Percentiles rank a stretch among this genome's conserved stretches.
Conservation (phyloP, 2,329 filamentous ascomycete genomes). For the Pseudogymnoascus sp. region DNA sequence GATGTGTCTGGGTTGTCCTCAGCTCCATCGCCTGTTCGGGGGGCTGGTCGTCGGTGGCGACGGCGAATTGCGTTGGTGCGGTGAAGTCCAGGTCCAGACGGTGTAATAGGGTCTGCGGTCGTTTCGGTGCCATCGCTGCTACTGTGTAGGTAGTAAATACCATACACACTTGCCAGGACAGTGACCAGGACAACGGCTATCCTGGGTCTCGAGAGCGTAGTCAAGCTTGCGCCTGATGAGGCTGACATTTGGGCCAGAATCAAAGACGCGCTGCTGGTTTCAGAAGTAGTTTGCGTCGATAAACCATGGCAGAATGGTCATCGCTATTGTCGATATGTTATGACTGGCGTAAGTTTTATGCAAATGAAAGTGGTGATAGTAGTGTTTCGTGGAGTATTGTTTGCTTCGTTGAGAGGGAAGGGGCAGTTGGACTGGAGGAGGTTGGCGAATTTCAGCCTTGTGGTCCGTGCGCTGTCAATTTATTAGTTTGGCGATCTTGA, state of each 20-base stretch:
- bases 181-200: slow-evolving; percentile 50
- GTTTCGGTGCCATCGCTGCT: slow-evolving; percentile 24
- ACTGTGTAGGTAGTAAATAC: slow-evolving; percentile 52
- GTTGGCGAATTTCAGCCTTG: slow-evolving; percentile 8
- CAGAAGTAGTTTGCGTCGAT: neutral
- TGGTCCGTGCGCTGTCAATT: neutral
- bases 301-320: neutral
- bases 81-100: slow-evolving; percentile 38
- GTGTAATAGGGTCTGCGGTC: neutral
- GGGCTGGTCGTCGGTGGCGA: slow-evolving; percentile 26
- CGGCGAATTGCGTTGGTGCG: slow-evolving; percentile 62
- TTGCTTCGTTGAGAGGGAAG: neutral
- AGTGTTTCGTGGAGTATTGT: neutral
- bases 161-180: slow-evolving; percentile 48
- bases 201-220: slow-evolving; percentile 44
- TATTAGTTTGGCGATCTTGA: neutral
- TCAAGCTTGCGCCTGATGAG: slow-evolving; percentile 45
- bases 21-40: slow-evolving; percentile 26
- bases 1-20: slow-evolving; percentile 36
- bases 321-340: neutral
- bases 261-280: neutral
- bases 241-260: slow-evolving; percentile 23
- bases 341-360: neutral
- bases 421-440: neutral
- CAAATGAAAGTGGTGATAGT: neutral